These are phyloP conservation scores for Centaurea solstitialis DNA, from an alignment of 129 eudicot genomes.

Conservation along the genomic window DNA sequence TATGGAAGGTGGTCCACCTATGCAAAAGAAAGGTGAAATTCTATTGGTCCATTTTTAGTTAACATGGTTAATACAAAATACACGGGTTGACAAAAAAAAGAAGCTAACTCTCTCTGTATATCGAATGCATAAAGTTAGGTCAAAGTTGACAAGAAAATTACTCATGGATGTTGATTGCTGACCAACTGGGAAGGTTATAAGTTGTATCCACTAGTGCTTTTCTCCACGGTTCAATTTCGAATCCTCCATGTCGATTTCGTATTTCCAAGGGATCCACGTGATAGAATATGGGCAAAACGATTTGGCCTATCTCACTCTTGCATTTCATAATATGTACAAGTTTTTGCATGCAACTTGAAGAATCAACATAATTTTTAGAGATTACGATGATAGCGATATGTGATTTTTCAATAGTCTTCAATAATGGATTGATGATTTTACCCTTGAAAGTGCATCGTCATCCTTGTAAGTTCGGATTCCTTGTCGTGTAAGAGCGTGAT, in stretches of 20 bases:
- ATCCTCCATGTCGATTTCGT: not conserved
- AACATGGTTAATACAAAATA: too few species aligned
- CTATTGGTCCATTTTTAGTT: too few species aligned
- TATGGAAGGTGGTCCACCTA: too few species aligned
- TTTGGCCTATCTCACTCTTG: not conserved
- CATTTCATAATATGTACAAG: conserved; percentile 8
- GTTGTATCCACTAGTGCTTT: too few species aligned
- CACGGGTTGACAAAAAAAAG: too few species aligned
- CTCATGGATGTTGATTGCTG: too few species aligned
- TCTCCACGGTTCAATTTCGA: conserved; percentile 22
- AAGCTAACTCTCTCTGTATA: too few species aligned
- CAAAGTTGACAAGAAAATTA: too few species aligned
- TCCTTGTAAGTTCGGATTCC: not conserved
- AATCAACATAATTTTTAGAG: not conserved
- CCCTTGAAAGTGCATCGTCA: not conserved
- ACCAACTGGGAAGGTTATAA: too few species aligned
- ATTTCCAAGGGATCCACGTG: not conserved
- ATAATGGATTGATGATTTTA: too few species aligned
- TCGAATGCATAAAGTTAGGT: too few species aligned
- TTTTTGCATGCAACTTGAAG: conserved; percentile 20
- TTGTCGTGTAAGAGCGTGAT: not conserved
- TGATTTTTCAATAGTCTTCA: not conserved
- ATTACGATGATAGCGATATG: conserved; percentile 2
- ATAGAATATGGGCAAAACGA: conserved; percentile 11
- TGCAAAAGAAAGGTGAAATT: too few species aligned